These are phyloP conservation scores for Domatiomyces globalis DNA, from an alignment of 2,329 filamentous ascomycete species.

Conservation along the genomic window DNA sequence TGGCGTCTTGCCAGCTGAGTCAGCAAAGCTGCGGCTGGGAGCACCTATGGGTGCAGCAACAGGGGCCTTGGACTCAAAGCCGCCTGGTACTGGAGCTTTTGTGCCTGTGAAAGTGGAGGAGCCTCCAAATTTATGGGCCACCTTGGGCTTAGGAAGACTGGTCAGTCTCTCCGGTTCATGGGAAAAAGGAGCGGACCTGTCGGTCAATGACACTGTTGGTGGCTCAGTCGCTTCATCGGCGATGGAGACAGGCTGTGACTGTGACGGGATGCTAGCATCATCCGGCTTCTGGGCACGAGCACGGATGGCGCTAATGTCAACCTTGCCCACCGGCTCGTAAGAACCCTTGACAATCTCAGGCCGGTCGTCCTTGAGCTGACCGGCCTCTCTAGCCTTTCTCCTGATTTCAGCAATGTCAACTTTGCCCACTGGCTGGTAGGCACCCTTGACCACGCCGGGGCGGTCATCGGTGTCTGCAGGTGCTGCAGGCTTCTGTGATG, in stretches of 20 bases:
- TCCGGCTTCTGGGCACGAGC: constrained; percentile 60
- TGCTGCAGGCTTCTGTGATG: constrained; percentile 50
- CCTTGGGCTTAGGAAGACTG: constrained; percentile 82
- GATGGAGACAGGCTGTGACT: constrained; percentile 28
- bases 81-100: constrained; percentile 68
- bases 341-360: constrained; percentile 78
- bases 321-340: constrained; percentile 90
- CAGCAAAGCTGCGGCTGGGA: constrained; percentile 85
- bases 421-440: constrained; percentile 88
- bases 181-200: constrained; percentile 60
- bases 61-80: constrained; percentile 47
- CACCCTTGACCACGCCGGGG: constrained; percentile 62
- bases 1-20: constrained; percentile 88
- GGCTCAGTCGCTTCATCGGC: constrained; percentile 35
- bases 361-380: constrained; percentile 51
- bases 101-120: constrained; percentile 67
- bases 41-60: constrained; percentile 52
- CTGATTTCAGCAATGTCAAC: constrained; percentile 92
- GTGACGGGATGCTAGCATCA: constrained; percentile 20
- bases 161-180: constrained; percentile 63
- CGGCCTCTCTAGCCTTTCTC: constrained; percentile 51
- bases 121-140: constrained; percentile 74
- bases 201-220: constrained; percentile 51
- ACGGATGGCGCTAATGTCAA: constrained; percentile 89
- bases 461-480: constrained; percentile 31